phyloP scores from a whole-genome alignment of 2,329 filamentous ascomycete genomes.

The Elsinoe batatas region DNA sequence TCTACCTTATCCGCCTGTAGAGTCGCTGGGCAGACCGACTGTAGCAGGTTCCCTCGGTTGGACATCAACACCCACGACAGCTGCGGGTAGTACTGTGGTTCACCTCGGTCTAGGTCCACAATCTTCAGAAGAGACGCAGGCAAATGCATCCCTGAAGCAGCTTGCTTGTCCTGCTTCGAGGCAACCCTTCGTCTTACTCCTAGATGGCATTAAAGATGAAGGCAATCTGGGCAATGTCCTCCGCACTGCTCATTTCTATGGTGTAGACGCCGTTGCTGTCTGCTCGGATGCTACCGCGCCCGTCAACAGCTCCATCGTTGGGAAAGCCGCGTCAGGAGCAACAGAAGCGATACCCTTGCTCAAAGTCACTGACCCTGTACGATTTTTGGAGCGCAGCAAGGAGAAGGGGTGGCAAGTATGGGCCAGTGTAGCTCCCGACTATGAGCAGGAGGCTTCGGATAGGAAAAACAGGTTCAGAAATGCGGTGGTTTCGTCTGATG shows the following conservation, averaged over 20 bases:
- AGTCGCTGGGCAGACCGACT: conserved; percentile 21
- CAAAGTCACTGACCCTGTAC: conserved; percentile 49
- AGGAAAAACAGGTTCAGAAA: neutral
- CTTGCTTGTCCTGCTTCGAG: conserved; percentile 38
- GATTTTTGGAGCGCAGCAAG: conserved; percentile 60
- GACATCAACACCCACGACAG: conserved; percentile 18
- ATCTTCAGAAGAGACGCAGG: conserved; percentile 57
- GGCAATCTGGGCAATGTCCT: conserved; percentile 87
- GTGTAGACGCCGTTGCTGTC: conserved; percentile 71
- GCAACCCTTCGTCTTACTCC: conserved; percentile 61
- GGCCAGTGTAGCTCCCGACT: conserved; percentile 51
- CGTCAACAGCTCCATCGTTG: conserved; percentile 63
- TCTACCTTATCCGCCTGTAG: conserved; percentile 48
- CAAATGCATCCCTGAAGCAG: conserved; percentile 55
- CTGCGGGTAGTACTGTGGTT: conserved; percentile 39
- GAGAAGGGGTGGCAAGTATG: conserved; percentile 73
- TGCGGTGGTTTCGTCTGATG: neutral
- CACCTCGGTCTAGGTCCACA: conserved; percentile 47
- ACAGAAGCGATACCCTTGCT: conserved; percentile 71
- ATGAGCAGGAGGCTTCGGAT: conserved; percentile 11
- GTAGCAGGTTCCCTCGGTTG: neutral
- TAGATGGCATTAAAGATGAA: conserved; percentile 67
- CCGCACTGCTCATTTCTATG: conserved; percentile 82
- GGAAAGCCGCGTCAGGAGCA: conserved; percentile 84
- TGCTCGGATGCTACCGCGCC: conserved; percentile 62